phyloP scores from a whole-genome alignment of 1,284 basidiomycete genomes.

The Sporisorium graminicola region DNA sequence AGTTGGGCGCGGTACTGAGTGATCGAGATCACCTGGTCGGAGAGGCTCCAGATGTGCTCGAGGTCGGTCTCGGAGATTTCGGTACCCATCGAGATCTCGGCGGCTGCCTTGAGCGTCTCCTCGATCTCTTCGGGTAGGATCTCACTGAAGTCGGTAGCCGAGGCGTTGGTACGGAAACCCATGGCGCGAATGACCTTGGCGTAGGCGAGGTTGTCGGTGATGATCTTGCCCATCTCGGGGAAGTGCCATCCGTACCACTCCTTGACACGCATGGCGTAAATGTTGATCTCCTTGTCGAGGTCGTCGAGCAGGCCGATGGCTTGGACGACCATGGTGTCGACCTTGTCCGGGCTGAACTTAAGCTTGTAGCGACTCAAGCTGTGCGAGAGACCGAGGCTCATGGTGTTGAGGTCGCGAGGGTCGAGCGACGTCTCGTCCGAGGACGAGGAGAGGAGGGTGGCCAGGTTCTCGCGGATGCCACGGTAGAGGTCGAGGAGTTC shows the following conservation, averaged over 20 bases:
- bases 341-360: slow-evolving; percentile 99
- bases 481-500: slow-evolving; percentile 88
- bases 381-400: slow-evolving; percentile 97
- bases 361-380: slow-evolving; percentile 98
- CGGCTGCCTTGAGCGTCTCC: slow-evolving; percentile 88
- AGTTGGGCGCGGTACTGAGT: slow-evolving; percentile 93
- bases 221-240: slow-evolving; percentile 98
- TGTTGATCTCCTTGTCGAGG: slow-evolving; percentile 99
- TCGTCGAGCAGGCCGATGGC: slow-evolving; percentile 98
- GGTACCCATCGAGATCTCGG: slow-evolving; percentile 96
- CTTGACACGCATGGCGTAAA: slow-evolving; percentile 98
- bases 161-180: slow-evolving; percentile 83
- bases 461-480: slow-evolving; percentile 90
- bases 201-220: slow-evolving; percentile 95
- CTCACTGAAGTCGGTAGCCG: slow-evolving; percentile 84
- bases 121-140: slow-evolving; percentile 90
- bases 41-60: slow-evolving; percentile 91
- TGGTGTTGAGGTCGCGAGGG: slow-evolving; percentile 93
- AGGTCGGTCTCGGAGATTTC: slow-evolving; percentile 97
- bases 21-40: slow-evolving; percentile 97
- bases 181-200: slow-evolving; percentile 76
- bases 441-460: slow-evolving; percentile 76
- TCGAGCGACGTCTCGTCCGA: slow-evolving; percentile 68
- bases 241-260: slow-evolving; percentile 99
- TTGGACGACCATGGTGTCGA: slow-evolving; percentile 99